phyloP scores from a whole-genome alignment of 768 basidiomycete species.

The Phlebiopsis gigantea region DNA sequence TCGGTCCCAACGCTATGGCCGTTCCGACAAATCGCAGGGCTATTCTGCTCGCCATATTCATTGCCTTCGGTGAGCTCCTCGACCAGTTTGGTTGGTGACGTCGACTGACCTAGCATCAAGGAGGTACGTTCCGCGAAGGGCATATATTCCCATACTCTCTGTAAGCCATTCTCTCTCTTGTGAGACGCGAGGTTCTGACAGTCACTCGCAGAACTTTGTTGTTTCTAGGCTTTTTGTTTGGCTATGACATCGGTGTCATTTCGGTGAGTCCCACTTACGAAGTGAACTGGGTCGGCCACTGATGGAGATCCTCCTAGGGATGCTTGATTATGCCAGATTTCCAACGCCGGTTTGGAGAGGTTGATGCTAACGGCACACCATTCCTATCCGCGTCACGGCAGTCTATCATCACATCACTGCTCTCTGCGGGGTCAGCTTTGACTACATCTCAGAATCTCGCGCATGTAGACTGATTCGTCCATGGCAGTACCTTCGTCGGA shows the following conservation, averaged over 20 bases:
- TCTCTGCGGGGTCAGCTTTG: conserved; percentile 60
- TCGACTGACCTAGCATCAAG: conserved; percentile 1
- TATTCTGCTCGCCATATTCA: conserved; percentile 60
- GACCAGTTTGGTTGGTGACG: neutral
- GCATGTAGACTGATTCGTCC: neutral
- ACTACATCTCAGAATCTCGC: neutral
- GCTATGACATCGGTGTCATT: conserved; percentile 76
- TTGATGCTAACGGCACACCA: conserved; percentile 39
- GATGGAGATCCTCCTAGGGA: conserved; percentile 38
- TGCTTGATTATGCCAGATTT: conserved; percentile 80
- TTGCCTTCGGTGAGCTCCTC: conserved; percentile 59
- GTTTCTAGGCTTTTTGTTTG: conserved; percentile 54
- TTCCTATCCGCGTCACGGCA: conserved; percentile 59
- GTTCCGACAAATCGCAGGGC: conserved; percentile 61
- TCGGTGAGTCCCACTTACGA: conserved; percentile 38
- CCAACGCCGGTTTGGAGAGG: conserved; percentile 58
- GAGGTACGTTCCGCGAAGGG: conserved; percentile 11
- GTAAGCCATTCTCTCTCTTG: neutral
- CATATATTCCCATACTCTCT: neutral
- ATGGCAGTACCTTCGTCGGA: conserved; percentile 30
- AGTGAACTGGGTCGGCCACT: neutral
- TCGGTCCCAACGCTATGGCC: conserved; percentile 26
- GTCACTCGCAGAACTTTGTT: neutral
- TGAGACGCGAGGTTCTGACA: neutral
- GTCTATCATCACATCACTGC: conserved; percentile 72